Percentiles rank a stretch among this genome's conserved stretches.
Conservation (phyloP, 805 yeast species). For the Yarrowia hollandica region DNA sequence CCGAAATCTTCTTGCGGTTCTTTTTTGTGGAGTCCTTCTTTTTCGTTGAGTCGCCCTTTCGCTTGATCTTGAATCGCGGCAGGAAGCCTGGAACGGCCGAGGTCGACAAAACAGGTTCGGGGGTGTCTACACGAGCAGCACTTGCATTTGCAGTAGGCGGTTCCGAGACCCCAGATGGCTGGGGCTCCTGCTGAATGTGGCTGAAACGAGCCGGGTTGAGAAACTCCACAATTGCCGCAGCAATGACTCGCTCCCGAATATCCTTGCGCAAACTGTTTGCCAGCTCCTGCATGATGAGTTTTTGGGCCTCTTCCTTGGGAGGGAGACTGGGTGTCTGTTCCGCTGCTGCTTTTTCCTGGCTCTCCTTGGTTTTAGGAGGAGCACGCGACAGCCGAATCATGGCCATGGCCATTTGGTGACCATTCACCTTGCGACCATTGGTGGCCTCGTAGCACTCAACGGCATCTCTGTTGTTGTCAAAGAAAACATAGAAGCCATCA, state of each 20-base stretch:
- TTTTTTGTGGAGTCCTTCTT: conserved; percentile 30
- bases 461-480: conserved; percentile 60
- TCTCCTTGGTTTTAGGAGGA: background rate
- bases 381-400: conserved; percentile 35
- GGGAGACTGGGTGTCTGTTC: background rate
- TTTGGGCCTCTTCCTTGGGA: conserved; percentile 59
- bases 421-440: conserved; percentile 56
- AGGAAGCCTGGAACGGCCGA: background rate
- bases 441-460: conserved; percentile 58
- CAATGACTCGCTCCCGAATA: conserved; percentile 69
- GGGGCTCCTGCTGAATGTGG: conserved; percentile 9
- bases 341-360: background rate
- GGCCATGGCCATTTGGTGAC: conserved; percentile 58
- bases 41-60: conserved; percentile 30
- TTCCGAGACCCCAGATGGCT: background rate
- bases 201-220: conserved; percentile 49
- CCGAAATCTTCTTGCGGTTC: conserved; percentile 24
- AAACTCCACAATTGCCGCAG: conserved; percentile 62
- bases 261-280: conserved; percentile 65
- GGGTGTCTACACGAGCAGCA: conserved; percentile 26
- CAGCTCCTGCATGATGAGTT: conserved; percentile 61
- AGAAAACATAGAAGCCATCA: conserved; percentile 70
- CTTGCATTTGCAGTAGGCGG: background rate
- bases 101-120: background rate
- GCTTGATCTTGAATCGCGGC: conserved; percentile 34